These are phyloP conservation scores for Nothomitra cinnamomea DNA, from an alignment of 2,329 filamentous ascomycete species.

Conservation along the genomic window DNA sequence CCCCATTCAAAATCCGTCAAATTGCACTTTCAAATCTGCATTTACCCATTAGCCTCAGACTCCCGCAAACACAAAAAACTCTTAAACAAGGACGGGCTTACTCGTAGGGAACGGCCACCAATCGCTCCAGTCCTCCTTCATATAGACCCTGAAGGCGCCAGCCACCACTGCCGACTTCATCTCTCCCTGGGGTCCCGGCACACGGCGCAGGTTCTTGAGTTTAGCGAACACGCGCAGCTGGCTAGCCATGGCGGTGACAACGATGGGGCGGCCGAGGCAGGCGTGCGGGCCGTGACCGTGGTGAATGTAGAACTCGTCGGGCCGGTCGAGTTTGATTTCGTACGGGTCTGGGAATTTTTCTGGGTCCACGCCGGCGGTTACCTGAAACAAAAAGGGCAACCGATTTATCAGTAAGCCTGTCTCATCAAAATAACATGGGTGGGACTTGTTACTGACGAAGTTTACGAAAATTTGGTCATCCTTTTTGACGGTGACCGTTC, in stretches of 20 bases:
- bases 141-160: constrained; percentile 40
- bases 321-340: constrained; percentile 43
- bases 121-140: constrained; percentile 49
- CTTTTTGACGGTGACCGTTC: background rate
- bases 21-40: too few species aligned
- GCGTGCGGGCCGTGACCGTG: constrained; percentile 45
- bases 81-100: constrained; percentile 13
- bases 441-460: background rate
- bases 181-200: constrained; percentile 45
- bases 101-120: constrained; percentile 33
- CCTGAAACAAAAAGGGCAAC: too few species aligned
- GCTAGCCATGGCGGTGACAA: constrained; percentile 43
- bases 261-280: constrained; percentile 43
- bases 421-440: too few species aligned
- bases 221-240: constrained; percentile 51
- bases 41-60: too few species aligned
- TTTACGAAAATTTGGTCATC: background rate
- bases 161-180: constrained; percentile 45
- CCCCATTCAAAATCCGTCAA: too few species aligned
- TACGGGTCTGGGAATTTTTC: constrained; percentile 43
- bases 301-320: constrained; percentile 46
- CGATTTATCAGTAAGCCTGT: too few species aligned
- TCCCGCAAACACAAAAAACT: too few species aligned
- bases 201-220: constrained; percentile 41
- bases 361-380: constrained; percentile 24